Evolutionary conservation across 2,329 filamentous ascomycete genomes (phyloP).

Genomic region (Thelonectria blattea): DNA sequence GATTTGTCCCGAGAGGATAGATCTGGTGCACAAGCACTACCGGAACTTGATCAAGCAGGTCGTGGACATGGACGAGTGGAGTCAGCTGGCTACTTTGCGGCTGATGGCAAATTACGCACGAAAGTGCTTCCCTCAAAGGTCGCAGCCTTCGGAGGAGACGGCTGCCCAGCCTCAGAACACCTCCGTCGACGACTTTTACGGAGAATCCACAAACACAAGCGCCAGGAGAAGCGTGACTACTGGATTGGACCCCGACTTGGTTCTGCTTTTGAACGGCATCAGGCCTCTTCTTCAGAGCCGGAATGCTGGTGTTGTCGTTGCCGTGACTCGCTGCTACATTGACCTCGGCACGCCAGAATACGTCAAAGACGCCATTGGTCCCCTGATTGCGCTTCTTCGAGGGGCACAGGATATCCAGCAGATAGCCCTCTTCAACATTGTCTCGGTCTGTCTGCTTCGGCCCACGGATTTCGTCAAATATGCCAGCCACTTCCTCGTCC

Average conservation of each 20-base stretch:
- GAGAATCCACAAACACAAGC: slow-evolving; percentile 59
- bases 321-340: slow-evolving; percentile 83
- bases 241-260: slow-evolving; percentile 80
- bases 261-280: slow-evolving; percentile 79
- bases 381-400: slow-evolving; percentile 83
- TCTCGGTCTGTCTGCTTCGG: slow-evolving; percentile 81
- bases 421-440: slow-evolving; percentile 90
- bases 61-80: slow-evolving; percentile 99
- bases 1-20: slow-evolving; percentile 84
- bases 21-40: slow-evolving; percentile 91
- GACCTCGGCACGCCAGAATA: slow-evolving; percentile 83
- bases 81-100: slow-evolving; percentile 81
- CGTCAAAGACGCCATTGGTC: slow-evolving; percentile 77
- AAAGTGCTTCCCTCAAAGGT: slow-evolving; percentile 81
- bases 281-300: slow-evolving; percentile 88
- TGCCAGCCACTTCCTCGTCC: slow-evolving; percentile 86
- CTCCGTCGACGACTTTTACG: slow-evolving; percentile 79
- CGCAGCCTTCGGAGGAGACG: slow-evolving; percentile 57
- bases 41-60: slow-evolving; percentile 83
- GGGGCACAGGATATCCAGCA: slow-evolving; percentile 87
- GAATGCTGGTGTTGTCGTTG: slow-evolving; percentile 90
- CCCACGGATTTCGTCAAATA: slow-evolving; percentile 87
- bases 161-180: slow-evolving; percentile 40
- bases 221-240: slow-evolving; percentile 52
- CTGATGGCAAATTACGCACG: slow-evolving; percentile 86